These are phyloP conservation scores for Allium fistulosum DNA, from an alignment of 106 monocot genomes.

Conservation along the genomic window DNA sequence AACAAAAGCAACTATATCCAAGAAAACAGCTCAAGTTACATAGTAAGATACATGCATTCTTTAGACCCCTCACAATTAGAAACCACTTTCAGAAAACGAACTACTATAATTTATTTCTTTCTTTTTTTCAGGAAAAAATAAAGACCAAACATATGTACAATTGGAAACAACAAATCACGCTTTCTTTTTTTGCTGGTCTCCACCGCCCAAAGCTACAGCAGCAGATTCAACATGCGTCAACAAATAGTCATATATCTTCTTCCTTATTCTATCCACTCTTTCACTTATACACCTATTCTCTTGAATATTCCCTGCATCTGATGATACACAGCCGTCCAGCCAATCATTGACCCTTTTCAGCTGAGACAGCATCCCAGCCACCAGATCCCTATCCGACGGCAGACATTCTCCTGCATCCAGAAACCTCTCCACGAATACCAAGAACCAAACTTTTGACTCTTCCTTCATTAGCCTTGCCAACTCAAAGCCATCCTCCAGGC, in stretches of 20 bases:
- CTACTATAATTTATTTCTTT: too few species aligned
- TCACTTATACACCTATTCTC: conserved; percentile 10
- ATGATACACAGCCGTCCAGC: conserved; percentile 34
- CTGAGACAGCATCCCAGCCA: conserved; percentile 77
- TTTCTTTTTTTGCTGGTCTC: not conserved
- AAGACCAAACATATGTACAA: not conserved
- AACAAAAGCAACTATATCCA: too few species aligned
- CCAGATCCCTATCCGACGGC: conserved; percentile 42
- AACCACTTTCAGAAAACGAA: too few species aligned
- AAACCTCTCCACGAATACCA: conserved; percentile 83
- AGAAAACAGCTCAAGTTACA: too few species aligned
- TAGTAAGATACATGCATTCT: too few species aligned
- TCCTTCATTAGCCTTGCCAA: conserved; percentile 48
- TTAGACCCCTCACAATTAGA: too few species aligned
- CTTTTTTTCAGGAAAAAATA: not conserved
- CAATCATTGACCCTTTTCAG: conserved; percentile 92
- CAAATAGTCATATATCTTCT: conserved; percentile 95
- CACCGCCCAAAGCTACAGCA: conserved; percentile 57
- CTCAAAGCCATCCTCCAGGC: conserved; percentile 47
- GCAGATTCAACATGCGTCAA: conserved; percentile 83
- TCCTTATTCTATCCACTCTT: conserved; percentile 64
- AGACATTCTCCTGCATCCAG: conserved; percentile 34
- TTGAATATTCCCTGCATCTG: conserved; percentile 4
- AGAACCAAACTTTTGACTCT: conserved; percentile 67
- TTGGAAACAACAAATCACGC: not conserved